A percentile compares a stretch with the other conserved stretches of the same genome.
Conservation (phyloP, 495 filamentous ascomycete genomes). For the Penicillium waksmanii region DNA sequence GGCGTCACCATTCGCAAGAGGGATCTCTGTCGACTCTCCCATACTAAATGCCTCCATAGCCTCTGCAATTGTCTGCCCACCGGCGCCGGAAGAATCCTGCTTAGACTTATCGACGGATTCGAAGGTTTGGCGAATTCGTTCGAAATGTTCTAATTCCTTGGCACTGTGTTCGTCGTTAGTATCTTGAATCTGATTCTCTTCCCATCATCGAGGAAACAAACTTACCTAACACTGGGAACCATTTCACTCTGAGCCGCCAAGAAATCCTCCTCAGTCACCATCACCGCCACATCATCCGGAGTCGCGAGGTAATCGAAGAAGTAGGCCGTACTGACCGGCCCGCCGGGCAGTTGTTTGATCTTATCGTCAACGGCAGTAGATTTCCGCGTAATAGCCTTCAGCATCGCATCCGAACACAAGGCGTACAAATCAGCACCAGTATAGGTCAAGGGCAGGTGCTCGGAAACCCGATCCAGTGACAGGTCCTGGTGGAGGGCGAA, state of each 20-base stretch:
- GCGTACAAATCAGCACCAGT: conserved; percentile 97
- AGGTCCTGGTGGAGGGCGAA: conserved; percentile 80
- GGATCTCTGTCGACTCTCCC: conserved; percentile 29
- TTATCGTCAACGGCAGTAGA: conserved; percentile 83
- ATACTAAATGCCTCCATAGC: conserved; percentile 42
- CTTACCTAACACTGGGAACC: conserved; percentile 81
- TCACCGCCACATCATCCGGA: conserved; percentile 78
- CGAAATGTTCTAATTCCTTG: conserved; percentile 91
- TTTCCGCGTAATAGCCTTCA: conserved; percentile 94
- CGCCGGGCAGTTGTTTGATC: conserved; percentile 60
- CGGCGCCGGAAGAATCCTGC: conserved; percentile 33
- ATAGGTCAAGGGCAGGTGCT: conserved; percentile 88
- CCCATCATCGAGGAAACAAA: conserved; percentile 2
- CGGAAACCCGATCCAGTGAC: conserved; percentile 73
- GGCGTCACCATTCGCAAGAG: conserved; percentile 38
- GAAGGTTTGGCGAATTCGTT: conserved; percentile 78
- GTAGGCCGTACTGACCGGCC: conserved; percentile 78
- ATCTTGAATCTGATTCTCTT: not conserved
- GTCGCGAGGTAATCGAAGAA: conserved; percentile 94
- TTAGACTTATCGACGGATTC: conserved; percentile 60
- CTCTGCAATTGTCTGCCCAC: conserved; percentile 43
- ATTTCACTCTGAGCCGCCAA: conserved; percentile 76
- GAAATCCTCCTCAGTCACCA: conserved; percentile 89
- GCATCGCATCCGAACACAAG: conserved; percentile 95
- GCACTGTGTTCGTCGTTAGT: conserved; percentile 56